phyloP scores from a whole-genome alignment of 768 basidiomycete genomes.

The Pilatotrama ljubarskyi region DNA sequence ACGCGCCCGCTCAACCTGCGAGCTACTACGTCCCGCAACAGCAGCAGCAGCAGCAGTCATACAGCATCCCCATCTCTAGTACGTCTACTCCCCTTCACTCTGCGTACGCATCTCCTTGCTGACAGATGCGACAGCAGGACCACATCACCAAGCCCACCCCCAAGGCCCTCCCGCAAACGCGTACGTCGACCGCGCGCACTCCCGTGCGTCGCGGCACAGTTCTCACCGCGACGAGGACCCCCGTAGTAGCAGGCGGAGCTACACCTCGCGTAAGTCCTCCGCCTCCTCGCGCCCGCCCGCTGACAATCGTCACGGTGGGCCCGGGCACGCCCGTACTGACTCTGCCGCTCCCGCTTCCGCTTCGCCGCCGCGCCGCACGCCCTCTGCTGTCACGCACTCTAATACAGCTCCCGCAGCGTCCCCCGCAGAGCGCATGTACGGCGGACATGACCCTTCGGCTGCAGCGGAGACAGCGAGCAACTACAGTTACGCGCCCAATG shows the following conservation, averaged over 20 bases:
- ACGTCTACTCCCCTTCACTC: background rate
- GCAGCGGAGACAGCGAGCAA: background rate
- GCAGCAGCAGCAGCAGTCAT: constrained; percentile 1
- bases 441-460: background rate
- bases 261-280: constrained; percentile 6
- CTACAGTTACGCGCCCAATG: background rate
- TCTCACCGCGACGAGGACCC: constrained; percentile 12
- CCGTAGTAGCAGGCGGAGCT: constrained; percentile 1
- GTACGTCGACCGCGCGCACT: background rate
- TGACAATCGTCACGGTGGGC: background rate
- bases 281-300: background rate
- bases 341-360: background rate
- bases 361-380: background rate
- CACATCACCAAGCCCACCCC: background rate
- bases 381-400: background rate
- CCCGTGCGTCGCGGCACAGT: constrained; percentile 2
- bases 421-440: constrained; percentile 1
- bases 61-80: constrained; percentile 12
- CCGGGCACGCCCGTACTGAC: constrained; percentile 1
- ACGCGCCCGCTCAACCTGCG: constrained; percentile 6
- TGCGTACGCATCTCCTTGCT: background rate
- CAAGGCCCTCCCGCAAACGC: background rate
- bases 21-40: background rate
- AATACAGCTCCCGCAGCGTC: background rate
- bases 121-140: background rate